A percentile compares a stretch with the other conserved stretches of the same genome.
Evolutionary conservation across 2,329 filamentous ascomycete species (phyloP).

Genomic region (Paraphaeosphaeria sporulosa): DNA sequence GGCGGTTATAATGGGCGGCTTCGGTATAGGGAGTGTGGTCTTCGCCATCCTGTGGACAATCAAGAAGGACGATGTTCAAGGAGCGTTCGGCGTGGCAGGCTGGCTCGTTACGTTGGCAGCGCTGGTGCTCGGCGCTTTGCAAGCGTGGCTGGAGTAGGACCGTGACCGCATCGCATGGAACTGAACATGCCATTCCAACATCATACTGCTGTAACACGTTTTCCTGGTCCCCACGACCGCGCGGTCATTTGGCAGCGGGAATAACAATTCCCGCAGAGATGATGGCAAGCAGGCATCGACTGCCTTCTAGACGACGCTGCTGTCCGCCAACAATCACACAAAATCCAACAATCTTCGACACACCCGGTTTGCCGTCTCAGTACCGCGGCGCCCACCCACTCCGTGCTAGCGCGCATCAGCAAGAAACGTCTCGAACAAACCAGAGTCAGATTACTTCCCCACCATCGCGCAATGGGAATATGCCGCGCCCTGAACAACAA

Average conservation of each 20-base stretch:
- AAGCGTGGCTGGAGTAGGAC: constrained; percentile 40
- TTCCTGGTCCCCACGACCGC: neutral
- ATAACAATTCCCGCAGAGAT: neutral
- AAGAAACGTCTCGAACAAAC: constrained; percentile 3
- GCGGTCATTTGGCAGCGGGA: neutral
- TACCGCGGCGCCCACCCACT: neutral
- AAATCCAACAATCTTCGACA: neutral
- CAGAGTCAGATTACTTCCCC: neutral
- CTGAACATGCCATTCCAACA: neutral
- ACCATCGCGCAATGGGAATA: neutral
- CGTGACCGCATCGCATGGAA: neutral
- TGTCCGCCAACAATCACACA: neutral
- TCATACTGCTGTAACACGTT: neutral
- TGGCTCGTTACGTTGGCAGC: constrained; percentile 46
- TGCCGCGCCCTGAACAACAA: neutral
- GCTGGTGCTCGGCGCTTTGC: constrained; percentile 42
- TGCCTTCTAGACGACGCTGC: neutral
- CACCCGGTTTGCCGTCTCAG: neutral
- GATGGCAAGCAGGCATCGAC: neutral
- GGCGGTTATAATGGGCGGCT: constrained; percentile 37
- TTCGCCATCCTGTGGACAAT: constrained; percentile 47
- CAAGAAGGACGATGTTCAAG: constrained; percentile 45
- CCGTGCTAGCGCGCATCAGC: neutral
- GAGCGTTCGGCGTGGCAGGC: constrained; percentile 51
- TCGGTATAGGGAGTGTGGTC: constrained; percentile 41